Percentiles rank a stretch among this genome's conserved stretches.
These are phyloP conservation scores for Penicillium fimorum DNA, from an alignment of 495 filamentous ascomycete genomes.

Conservation along the genomic window DNA sequence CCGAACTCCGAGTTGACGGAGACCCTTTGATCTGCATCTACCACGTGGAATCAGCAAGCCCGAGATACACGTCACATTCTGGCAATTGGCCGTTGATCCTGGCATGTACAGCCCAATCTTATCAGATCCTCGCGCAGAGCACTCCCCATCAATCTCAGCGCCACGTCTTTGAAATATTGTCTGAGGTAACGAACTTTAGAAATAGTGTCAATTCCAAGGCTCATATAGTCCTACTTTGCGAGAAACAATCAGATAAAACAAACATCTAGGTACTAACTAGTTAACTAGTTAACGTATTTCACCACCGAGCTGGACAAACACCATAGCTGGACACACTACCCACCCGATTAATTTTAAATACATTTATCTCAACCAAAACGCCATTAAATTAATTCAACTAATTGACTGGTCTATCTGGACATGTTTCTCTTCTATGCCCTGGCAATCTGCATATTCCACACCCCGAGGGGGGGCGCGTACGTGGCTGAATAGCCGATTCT, in stretches of 20 bases:
- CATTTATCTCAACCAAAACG: too few species aligned
- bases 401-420: too few species aligned
- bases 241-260: neutral
- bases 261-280: neutral
- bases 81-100: too few species aligned
- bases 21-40: neutral
- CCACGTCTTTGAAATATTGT: neutral
- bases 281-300: too few species aligned
- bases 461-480: too few species aligned
- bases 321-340: too few species aligned
- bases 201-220: neutral
- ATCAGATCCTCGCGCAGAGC: neutral
- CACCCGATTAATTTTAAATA: too few species aligned
- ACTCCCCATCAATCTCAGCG: neutral
- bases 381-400: too few species aligned
- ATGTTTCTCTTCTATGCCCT: too few species aligned
- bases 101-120: neutral
- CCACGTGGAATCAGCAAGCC: neutral
- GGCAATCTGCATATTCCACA: too few species aligned
- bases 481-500: too few species aligned
- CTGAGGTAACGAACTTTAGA: neutral
- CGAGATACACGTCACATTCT: neutral
- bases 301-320: too few species aligned
- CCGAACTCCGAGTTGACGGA: conserved; percentile 13
- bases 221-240: neutral